phyloP scores from a whole-genome alignment of 371 early-diverging fungal species.

The Lichtheimia corymbifera region DNA sequence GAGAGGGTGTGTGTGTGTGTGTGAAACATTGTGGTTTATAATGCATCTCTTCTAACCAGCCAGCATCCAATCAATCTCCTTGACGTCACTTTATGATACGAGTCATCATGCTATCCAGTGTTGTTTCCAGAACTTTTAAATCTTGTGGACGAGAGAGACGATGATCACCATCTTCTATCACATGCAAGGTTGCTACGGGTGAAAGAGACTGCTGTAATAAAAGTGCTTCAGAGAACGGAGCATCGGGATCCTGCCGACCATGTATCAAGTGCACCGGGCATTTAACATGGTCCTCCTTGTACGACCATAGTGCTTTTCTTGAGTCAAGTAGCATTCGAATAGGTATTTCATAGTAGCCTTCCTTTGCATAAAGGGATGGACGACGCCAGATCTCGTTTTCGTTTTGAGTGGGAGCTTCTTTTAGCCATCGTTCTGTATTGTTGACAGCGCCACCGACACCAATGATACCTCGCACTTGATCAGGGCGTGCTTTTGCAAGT shows the following conservation, averaged over 20 bases:
- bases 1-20: too few species aligned
- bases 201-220: neutral
- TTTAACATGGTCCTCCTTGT: neutral
- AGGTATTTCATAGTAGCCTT: constrained; percentile 40
- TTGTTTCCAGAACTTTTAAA: constrained; percentile 1
- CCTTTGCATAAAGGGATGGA: constrained; percentile 31
- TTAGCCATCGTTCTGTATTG: constrained; percentile 40
- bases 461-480: constrained; percentile 22
- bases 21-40: too few species aligned
- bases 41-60: too few species aligned
- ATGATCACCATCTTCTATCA: constrained; percentile 43
- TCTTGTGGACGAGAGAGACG: constrained; percentile 38
- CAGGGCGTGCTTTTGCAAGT: constrained; percentile 13
- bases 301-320: constrained; percentile 18
- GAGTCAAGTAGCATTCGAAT: constrained; percentile 32
- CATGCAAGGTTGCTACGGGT: constrained; percentile 1
- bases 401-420: constrained; percentile 26
- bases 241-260: constrained; percentile 32
- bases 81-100: too few species aligned
- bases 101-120: neutral
- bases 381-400: constrained; percentile 26
- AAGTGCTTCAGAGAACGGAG: constrained; percentile 15
- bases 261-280: constrained; percentile 34
- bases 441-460: constrained; percentile 42
- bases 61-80: too few species aligned